Conservation (phyloP, 495 filamentous ascomycete species). For the Pyronema domesticum region DNA sequence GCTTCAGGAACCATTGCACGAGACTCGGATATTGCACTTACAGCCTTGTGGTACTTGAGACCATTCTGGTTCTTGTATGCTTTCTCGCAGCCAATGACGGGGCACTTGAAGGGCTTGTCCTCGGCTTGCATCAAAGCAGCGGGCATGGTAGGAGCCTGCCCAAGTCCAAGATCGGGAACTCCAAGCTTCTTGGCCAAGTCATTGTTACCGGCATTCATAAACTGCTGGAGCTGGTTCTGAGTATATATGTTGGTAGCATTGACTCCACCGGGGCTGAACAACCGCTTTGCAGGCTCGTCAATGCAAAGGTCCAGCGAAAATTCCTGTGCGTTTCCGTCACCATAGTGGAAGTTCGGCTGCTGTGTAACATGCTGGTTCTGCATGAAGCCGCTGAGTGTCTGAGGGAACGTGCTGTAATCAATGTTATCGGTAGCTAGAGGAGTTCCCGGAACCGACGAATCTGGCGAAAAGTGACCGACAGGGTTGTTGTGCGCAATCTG, state of each 20-base stretch:
- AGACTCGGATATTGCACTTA: constrained; percentile 28
- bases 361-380: constrained; percentile 26
- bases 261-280: constrained; percentile 72
- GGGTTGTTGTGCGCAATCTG: constrained; percentile 72
- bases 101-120: constrained; percentile 90
- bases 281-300: constrained; percentile 82
- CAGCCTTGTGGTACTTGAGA: constrained; percentile 65
- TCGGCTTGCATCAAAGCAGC: constrained; percentile 38
- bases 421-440: constrained; percentile 40
- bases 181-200: not conserved
- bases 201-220: constrained; percentile 16
- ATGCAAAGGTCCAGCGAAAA: constrained; percentile 59
- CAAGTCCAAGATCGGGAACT: not conserved
- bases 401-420: constrained; percentile 19
- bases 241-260: constrained; percentile 33
- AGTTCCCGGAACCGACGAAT: constrained; percentile 58
- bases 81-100: constrained; percentile 97
- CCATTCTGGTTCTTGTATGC: constrained; percentile 99
- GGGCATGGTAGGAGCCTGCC: constrained; percentile 2
- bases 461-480: constrained; percentile 50
- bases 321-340: constrained; percentile 23
- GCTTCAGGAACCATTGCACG: not conserved
- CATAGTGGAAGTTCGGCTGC: constrained; percentile 11
- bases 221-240: constrained; percentile 24
- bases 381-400: constrained; percentile 30